These are phyloP conservation scores for Aspergillus novoparasiticus DNA, from an alignment of 2,329 filamentous ascomycete species.

Conservation along the genomic window DNA sequence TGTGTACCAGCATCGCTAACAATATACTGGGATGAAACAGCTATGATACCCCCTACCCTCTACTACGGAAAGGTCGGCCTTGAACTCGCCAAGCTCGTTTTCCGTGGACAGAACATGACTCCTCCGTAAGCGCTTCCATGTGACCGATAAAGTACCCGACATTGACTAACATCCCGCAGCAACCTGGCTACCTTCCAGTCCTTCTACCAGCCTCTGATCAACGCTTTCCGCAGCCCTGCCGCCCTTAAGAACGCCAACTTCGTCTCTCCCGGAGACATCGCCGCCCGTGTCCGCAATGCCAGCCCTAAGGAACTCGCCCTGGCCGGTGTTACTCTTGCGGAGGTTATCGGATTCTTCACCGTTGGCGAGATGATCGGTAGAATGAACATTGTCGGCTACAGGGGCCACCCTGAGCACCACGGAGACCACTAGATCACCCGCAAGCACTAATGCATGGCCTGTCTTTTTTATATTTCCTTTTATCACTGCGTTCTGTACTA, in stretches of 20 bases:
- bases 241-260: slow-evolving; percentile 59
- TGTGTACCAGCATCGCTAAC: slow-evolving; percentile 25
- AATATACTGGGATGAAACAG: slow-evolving; percentile 51
- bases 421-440: slow-evolving; percentile 37
- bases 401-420: slow-evolving; percentile 63
- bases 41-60: slow-evolving; percentile 78
- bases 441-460: slow-evolving; percentile 29
- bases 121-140: slow-evolving; percentile 74
- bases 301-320: slow-evolving; percentile 70
- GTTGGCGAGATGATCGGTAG: slow-evolving; percentile 95
- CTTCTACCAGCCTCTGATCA: slow-evolving; percentile 77
- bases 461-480: slow-evolving; percentile 37
- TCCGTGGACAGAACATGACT: slow-evolving; percentile 85
- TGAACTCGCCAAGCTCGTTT: slow-evolving; percentile 86
- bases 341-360: slow-evolving; percentile 95
- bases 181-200: slow-evolving; percentile 79
- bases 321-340: slow-evolving; percentile 77
- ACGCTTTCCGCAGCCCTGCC: slow-evolving; percentile 70
- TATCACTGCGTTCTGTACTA: slow-evolving; percentile 38
- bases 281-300: slow-evolving; percentile 68
- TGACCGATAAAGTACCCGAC: slow-evolving; percentile 7
- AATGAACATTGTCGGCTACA: slow-evolving; percentile 93
- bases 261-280: slow-evolving; percentile 56
- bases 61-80: slow-evolving; percentile 91
- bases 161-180: slow-evolving; percentile 51